A percentile compares a stretch with the other conserved stretches of the same genome.
Conservation (phyloP, 148 eudicot species). For the Amaranthus palmeri region DNA sequence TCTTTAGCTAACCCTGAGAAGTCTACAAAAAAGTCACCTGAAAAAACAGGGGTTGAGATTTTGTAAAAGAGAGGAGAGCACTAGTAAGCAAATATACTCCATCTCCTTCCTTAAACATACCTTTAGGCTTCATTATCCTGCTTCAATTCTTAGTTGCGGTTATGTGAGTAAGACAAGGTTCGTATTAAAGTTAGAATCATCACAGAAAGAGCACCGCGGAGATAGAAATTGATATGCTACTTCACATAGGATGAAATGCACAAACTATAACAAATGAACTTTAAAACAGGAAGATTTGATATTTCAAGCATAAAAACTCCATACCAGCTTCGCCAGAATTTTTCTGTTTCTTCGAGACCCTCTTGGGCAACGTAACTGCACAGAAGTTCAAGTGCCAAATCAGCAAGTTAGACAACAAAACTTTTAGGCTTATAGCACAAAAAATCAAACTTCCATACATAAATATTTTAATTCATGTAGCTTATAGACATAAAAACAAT, state of each 20-base stretch:
- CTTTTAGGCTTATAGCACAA: background rate
- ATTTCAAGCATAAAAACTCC: slow-evolving; percentile 7
- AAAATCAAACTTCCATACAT: background rate
- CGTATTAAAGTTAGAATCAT: background rate
- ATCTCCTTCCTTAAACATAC: background rate
- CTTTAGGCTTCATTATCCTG: background rate
- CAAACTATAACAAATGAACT: background rate
- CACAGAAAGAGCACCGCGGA: background rate
- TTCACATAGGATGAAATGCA: background rate
- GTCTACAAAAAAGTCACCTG: background rate
- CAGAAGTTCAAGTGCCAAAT: background rate
- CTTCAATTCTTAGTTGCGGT: background rate
- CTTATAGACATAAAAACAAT: background rate
- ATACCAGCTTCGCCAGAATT: slow-evolving; percentile 96
- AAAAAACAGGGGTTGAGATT: background rate
- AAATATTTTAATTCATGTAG: background rate
- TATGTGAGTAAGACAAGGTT: background rate
- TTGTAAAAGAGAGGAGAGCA: background rate
- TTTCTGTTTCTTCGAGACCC: slow-evolving; percentile 72
- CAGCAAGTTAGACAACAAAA: background rate
- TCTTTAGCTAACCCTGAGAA: background rate
- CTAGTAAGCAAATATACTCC: background rate
- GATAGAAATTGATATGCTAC: background rate
- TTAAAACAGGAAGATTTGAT: background rate
- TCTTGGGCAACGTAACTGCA: slow-evolving; percentile 81